phyloP scores from a whole-genome alignment of 2,329 filamentous ascomycete species.

The Arthrobotrys conoides region DNA sequence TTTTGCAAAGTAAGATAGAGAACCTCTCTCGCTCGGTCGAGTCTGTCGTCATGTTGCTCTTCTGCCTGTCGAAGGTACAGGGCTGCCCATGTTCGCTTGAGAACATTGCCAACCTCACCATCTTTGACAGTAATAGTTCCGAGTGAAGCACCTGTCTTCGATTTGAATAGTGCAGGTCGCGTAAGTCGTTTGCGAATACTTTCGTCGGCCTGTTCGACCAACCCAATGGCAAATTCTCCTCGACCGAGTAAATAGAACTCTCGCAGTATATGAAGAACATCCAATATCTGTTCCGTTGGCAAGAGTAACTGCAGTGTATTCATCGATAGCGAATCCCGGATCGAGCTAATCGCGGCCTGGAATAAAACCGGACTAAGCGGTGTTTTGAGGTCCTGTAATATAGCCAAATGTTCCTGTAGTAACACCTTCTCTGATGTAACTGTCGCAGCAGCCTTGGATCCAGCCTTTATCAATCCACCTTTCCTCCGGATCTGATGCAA shows the following conservation, averaged over 20 bases:
- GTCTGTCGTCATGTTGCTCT: conserved; percentile 78
- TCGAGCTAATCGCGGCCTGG: conserved; percentile 79
- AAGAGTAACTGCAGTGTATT: conserved; percentile 86
- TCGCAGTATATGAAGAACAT: conserved; percentile 81
- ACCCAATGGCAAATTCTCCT: conserved; percentile 89
- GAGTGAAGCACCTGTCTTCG: conserved; percentile 68
- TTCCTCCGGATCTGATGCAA: conserved; percentile 82
- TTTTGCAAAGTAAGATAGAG: conserved; percentile 77
- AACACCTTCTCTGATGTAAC: conserved; percentile 65
- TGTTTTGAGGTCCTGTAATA: conserved; percentile 67
- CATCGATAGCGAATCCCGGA: conserved; percentile 84
- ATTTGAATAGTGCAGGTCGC: conserved; percentile 72
- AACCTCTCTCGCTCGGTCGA: conserved; percentile 85
- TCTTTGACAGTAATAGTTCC: conserved; percentile 77
- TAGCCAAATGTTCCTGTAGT: conserved; percentile 64
- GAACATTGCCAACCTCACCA: conserved; percentile 82
- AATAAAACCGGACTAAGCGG: conserved; percentile 82
- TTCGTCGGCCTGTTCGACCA: conserved; percentile 88
- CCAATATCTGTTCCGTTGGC: conserved; percentile 81
- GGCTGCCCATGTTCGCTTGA: conserved; percentile 83
- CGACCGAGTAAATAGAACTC: conserved; percentile 89
- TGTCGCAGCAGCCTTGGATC: conserved; percentile 62
- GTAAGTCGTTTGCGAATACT: conserved; percentile 81
- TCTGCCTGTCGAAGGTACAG: conserved; percentile 84
- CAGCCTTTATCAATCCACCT: conserved; percentile 65